Evolutionary conservation across 2,329 filamentous ascomycete species (phyloP).

Genomic region (Pseudopithomyces maydicus): DNA sequence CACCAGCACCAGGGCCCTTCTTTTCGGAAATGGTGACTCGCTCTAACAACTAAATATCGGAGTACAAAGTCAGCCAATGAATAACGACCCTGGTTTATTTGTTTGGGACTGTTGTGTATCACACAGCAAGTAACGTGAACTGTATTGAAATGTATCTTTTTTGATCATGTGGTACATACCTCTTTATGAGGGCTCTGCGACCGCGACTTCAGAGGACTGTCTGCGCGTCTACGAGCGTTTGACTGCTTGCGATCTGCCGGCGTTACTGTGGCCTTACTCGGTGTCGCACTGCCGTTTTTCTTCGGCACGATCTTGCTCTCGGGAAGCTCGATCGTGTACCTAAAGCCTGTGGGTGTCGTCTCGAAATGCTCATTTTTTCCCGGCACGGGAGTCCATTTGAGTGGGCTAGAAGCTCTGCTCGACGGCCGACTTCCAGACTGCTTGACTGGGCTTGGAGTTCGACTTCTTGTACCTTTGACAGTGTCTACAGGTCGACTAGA

Average conservation of each 20-base stretch:
- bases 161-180: neutral
- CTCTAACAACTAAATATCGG: neutral
- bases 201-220: neutral
- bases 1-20: neutral
- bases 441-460: neutral
- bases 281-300: neutral
- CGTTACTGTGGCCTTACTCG: neutral
- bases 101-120: too few relatives aligned
- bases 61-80: too few relatives aligned
- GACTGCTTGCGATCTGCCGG: neutral
- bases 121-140: too few relatives aligned
- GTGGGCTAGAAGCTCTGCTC: neutral
- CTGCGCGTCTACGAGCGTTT: neutral
- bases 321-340: conserved; percentile 1
- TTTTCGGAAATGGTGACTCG: neutral
- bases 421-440: neutral
- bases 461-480: neutral
- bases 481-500: neutral
- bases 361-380: conserved; percentile 6
- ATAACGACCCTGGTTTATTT: too few relatives aligned
- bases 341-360: neutral
- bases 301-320: conserved; percentile 9
- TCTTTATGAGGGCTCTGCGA: neutral
- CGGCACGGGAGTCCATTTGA: conserved; percentile 1
- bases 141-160: too few relatives aligned